phyloP scores from a whole-genome alignment of 2,329 filamentous ascomycete genomes.

The Hypocreales sp. region DNA sequence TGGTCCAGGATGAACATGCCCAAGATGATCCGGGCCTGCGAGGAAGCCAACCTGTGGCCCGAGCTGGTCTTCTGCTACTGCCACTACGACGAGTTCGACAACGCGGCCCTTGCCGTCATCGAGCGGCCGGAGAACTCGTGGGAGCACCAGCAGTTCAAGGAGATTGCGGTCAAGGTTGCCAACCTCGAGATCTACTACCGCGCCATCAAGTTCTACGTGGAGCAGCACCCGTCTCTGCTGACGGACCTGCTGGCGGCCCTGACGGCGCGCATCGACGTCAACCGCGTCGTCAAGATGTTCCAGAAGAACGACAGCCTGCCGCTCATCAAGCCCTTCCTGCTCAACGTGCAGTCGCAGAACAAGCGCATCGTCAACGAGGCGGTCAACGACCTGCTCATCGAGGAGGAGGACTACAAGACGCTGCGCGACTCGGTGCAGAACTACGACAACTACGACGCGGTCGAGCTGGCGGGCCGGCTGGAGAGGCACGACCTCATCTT shows the following conservation, averaged over 20 bases:
- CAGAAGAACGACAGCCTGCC: conserved; percentile 97
- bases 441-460: conserved; percentile 97
- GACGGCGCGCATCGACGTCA: conserved; percentile 90
- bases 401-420: conserved; percentile 99
- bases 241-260: conserved; percentile 90
- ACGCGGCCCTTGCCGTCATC: conserved; percentile 93
- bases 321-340: conserved; percentile 94
- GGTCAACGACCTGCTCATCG: conserved; percentile 93
- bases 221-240: conserved; percentile 87
- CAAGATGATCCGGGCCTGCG: conserved; percentile 85
- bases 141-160: conserved; percentile 99
- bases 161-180: conserved; percentile 92
- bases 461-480: conserved; percentile 77
- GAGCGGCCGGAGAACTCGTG: conserved; percentile 93
- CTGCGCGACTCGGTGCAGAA: conserved; percentile 94
- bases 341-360: conserved; percentile 93
- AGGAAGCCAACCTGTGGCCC: conserved; percentile 92
- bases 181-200: conserved; percentile 99
- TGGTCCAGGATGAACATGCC: conserved; percentile 97
- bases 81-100: conserved; percentile 97
- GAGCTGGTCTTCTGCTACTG: conserved; percentile 96
- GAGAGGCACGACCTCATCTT: conserved; percentile 98
- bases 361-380: conserved; percentile 97
- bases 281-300: conserved; percentile 98
- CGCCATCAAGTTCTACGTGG: conserved; percentile 89